Base-by-base conservation (phyloP, 2,329 filamentous ascomycete species). In the Aspergillus transmontanensis region DNA sequence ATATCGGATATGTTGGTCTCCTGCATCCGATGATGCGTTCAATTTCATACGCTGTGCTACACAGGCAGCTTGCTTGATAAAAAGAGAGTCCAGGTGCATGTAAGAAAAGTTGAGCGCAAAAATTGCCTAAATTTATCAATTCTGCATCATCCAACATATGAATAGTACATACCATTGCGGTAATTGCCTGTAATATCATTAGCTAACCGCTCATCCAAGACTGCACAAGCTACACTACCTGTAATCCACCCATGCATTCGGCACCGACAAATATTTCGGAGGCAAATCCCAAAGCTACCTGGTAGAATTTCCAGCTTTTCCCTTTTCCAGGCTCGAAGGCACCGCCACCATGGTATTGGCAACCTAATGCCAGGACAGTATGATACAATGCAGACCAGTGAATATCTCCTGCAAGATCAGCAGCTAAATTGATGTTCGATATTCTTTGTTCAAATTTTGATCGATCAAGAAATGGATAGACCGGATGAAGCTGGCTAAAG, bases 341-440 rank as follows among this genome's bases (percentile, higher is more conserved):
- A 1, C 75, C 77, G 6, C 74, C 73, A 6, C 69, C 71, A 16
- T 71, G 62, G 36, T 77, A 73, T 57, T 76, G 76, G 30, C 72
- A 77, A 6, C 79, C 79, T 1, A 81, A 63, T 2, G 79, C 79
- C 4, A 81, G 64, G 19, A 74, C 60, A 11, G 70, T 62, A 4
- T 80, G 69, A 64, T 81, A 82, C 1, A 82, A 64, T 5, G 76
- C 75, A 0, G 72, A 74, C 73, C 76, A 71, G 83, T 81, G 80
- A 69, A 85, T 30, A 82, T 87, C 68, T 68, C 86, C 1, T 75
- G 86, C 45, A 83, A 88, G 65, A 83, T 82, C 0, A 59, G 81
- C 11, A 73, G 86, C 46, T 85, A 84, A 1, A 65, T 83, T 6
- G 28, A 74, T 10, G 77, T 87, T 34, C 83, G 85, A 16, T 30